A percentile compares a stretch with the other conserved stretches of the same genome.
Evolutionary conservation across 2,329 filamentous ascomycete species (phyloP).

Genomic region (Xylaria sp.): DNA sequence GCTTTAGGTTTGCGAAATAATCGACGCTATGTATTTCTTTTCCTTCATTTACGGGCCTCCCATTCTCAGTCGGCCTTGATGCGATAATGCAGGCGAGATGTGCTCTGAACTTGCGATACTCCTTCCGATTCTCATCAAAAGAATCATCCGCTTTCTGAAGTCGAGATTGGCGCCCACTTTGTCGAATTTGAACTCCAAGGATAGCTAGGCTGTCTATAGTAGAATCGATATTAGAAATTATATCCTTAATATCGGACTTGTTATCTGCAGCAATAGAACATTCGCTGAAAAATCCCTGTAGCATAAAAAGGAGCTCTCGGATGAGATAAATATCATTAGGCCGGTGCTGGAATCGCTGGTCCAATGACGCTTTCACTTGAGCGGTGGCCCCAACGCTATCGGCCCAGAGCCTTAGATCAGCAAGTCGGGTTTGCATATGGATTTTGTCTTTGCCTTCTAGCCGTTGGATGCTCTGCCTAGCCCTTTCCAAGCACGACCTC

Average conservation of each 20-base stretch:
- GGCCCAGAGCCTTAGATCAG: conserved; percentile 22
- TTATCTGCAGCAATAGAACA: conserved; percentile 15
- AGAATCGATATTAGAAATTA: conserved; percentile 18
- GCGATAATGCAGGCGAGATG: conserved; percentile 18
- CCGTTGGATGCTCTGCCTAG: conserved; percentile 8
- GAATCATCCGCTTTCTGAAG: conserved; percentile 11
- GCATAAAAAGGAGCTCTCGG: conserved; percentile 12
- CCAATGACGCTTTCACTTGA: conserved; percentile 13
- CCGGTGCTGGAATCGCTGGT: conserved; percentile 16
- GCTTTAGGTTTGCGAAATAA: conserved; percentile 15
- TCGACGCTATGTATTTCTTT: conserved; percentile 14
- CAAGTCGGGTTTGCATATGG: conserved; percentile 15
- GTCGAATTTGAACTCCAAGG: conserved; percentile 16
- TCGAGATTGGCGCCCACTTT: conserved; percentile 4
- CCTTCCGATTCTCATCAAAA: conserved; percentile 16
- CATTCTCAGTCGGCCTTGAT: conserved; percentile 6
- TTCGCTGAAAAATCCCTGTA: conserved; percentile 8
- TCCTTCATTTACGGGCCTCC: conserved; percentile 7
- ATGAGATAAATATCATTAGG: conserved; percentile 17
- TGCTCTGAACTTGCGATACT: conserved; percentile 11
- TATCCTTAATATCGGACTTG: conserved; percentile 10
- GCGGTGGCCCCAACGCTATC: conserved; percentile 21
- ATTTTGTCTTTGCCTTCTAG: conserved; percentile 18
- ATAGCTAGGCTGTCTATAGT: conserved; percentile 12
- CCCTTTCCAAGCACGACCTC: conserved; percentile 13